Base-by-base conservation (phyloP, 2,329 filamentous ascomycete genomes). In the Colletotrichum cuscutae region DNA sequence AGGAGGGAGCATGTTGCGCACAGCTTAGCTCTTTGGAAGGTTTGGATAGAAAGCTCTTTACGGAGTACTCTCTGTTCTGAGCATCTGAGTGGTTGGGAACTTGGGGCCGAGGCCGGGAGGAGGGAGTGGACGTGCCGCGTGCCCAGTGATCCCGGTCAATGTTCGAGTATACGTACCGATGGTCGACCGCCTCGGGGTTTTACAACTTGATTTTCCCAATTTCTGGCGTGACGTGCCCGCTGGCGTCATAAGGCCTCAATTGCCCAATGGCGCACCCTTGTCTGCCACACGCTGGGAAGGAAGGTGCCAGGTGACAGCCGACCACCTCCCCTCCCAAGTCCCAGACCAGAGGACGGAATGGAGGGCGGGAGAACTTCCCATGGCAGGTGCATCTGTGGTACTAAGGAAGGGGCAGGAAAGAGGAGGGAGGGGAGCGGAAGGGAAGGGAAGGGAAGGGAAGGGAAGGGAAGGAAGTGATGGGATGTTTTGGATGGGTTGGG, bases 241-340 rank as follows among this genome's bases (percentile, higher is more conserved):
- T 74, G 71, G 71, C 73, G 73, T 75, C 73, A 75, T 75, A 71
- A 58, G 63, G 73, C 56, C 63, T 63, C 35, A 61, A 73, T 68
- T 68, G 71, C 63, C 71, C 73, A 75, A 75, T 71, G 37, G 73
- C 58, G 56, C 32, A 68, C 56, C 66, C 56, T 63, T 65, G 71
- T 71, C 60, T 13, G 24, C 65, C 65, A 60, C 65, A 54, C 54
- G 65, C 60, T 64, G 65, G 54, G 65, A 68, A 68, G 37, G 37
- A 42, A 19, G 53, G 53, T 22, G 22, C 15, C 26, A 57, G 28
- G 54, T 24, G 54, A 57, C 54, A 49, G 42, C 42, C 15, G 19
- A 19, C 13, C 4, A 37, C 37, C 11, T 26, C 56, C 35, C 58
- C 24, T 61, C 11, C 19, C 15, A 5, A 62, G 11, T 61, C 11